Evolutionary conservation across 2,329 filamentous ascomycete species (phyloP), one percentile per base, ranked within the genome.

Genomic region (Dichotomopilus funicola): DNA sequence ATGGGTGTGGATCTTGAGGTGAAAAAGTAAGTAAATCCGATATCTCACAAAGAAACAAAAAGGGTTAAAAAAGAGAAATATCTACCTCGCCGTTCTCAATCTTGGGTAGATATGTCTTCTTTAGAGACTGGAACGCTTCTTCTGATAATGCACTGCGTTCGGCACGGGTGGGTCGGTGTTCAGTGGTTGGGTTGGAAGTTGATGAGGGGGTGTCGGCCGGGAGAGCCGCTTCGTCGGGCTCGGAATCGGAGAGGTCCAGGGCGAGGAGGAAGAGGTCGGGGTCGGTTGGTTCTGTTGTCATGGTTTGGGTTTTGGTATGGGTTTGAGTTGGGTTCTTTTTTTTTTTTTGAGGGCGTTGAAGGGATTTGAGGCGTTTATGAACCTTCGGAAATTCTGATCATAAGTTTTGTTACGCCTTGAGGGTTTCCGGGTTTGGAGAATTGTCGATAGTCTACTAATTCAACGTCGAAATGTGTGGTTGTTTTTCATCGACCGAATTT

Each of bases 61-160:
- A 54, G 13, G 13, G n/a, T 8, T 10, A n/a, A n/a, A 44, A 41
- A 11, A 13, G 34, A 37, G 34, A 34, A 7, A 34, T 8, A 10
- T 12, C 27, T 11, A 42, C 80, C 61, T 82, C 70, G 56, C 80
- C 80, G 57, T 82, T 79, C 63, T 82, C 78, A 40, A 80, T 63
- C 60, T 79, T 81, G 27, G 70, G 70, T 12, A 61, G 62, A 56
- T 82, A 83, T 1, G 62, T 67, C 4, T 62, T 65, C 64, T 73
- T 75, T 3, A 82, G 69, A 5, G 66, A 69, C 58, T 73, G 73
- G 60, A 79, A 82, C 1, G 73, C 73, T 12, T 72, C 73, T 57
- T 81, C 78, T 0, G 78, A 73, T 64, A 81, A 78, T 12, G 63
- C 64, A 10, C 58, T 67, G 48, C 66, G 61, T 38, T 68, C 64